These are phyloP conservation scores for Pleurotus cornucopiae DNA, from an alignment of 768 basidiomycete genomes.

Conservation along the genomic window DNA sequence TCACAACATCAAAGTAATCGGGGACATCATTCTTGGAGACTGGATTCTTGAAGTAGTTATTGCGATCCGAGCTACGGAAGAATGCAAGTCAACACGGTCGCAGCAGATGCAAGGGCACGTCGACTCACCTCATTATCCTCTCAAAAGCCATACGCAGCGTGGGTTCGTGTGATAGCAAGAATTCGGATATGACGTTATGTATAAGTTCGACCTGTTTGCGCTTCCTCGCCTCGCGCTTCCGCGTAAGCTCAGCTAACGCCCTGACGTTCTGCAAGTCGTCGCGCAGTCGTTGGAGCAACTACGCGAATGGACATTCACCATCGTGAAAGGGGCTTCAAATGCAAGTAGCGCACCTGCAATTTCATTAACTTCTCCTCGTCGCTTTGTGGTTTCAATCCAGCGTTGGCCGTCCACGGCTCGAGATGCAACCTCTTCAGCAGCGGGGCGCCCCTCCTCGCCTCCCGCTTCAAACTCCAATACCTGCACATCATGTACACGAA, in stretches of 20 bases:
- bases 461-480: slow-evolving; percentile 98
- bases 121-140: slow-evolving; percentile 61
- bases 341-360: slow-evolving; percentile 56
- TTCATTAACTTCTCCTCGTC: slow-evolving; percentile 82
- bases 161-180: slow-evolving; percentile 65
- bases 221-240: slow-evolving; percentile 82
- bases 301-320: slow-evolving; percentile 3
- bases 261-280: slow-evolving; percentile 75
- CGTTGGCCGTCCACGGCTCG: slow-evolving; percentile 93
- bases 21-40: slow-evolving; percentile 77
- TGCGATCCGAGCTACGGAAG: slow-evolving; percentile 59
- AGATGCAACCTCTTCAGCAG: slow-evolving; percentile 89
- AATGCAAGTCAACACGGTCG: slow-evolving; percentile 7
- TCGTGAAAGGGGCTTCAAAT: background rate
- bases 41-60: slow-evolving; percentile 76
- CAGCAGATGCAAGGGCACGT: background rate
- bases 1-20: slow-evolving; percentile 87
- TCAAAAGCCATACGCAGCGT: slow-evolving; percentile 63
- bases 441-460: slow-evolving; percentile 90
- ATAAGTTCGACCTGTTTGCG: slow-evolving; percentile 63
- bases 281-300: slow-evolving; percentile 60
- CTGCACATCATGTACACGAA: slow-evolving; percentile 76
- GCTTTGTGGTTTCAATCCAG: slow-evolving; percentile 57
- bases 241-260: slow-evolving; percentile 58
- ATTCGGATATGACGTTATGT: slow-evolving; percentile 55